Percentiles rank a stretch among this genome's conserved stretches.
Conservation (phyloP, 768 basidiomycete genomes). For the Boletus huronensis region DNA sequence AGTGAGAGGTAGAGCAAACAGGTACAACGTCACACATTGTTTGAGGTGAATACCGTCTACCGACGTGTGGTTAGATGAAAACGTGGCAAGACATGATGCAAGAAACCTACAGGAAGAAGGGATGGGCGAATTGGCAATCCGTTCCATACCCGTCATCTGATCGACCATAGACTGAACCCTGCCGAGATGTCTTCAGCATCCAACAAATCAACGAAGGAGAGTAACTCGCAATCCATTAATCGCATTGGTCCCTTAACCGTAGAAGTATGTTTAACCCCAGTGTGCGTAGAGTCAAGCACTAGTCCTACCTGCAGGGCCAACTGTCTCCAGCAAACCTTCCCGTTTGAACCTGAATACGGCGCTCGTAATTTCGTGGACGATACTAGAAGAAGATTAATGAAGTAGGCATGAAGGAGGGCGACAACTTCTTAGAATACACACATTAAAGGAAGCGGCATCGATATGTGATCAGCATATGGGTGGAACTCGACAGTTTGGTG, state of each 20-base stretch:
- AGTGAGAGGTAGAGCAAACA: constrained; percentile 86
- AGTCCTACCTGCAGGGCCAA: constrained; percentile 77
- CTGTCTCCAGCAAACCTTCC: constrained; percentile 80
- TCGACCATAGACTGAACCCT: constrained; percentile 83
- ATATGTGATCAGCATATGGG: constrained; percentile 51
- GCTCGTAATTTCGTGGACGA: constrained; percentile 76
- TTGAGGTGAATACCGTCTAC: constrained; percentile 87
- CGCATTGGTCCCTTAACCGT: constrained; percentile 63
- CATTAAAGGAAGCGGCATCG: constrained; percentile 81
- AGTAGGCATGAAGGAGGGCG: background rate
- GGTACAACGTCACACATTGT: constrained; percentile 91
- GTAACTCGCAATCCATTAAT: constrained; percentile 60
- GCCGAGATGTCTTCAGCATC: constrained; percentile 7
- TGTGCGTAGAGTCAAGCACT: background rate
- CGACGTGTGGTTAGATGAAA: constrained; percentile 11
- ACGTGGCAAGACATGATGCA: background rate
- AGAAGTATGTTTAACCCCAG: constrained; percentile 1
- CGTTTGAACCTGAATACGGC: constrained; percentile 70
- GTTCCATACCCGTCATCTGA: constrained; percentile 82
- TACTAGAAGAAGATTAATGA: constrained; percentile 38
- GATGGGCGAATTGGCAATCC: constrained; percentile 86
- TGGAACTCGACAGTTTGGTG: constrained; percentile 61
- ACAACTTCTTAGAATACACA: constrained; percentile 32
- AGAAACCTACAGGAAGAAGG: constrained; percentile 61
- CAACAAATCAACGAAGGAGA: background rate